Percentiles rank a stretch among this genome's conserved stretches.
phyloP scores from a whole-genome alignment of 768 basidiomycete genomes.

The Phaeotremella skinneri region DNA sequence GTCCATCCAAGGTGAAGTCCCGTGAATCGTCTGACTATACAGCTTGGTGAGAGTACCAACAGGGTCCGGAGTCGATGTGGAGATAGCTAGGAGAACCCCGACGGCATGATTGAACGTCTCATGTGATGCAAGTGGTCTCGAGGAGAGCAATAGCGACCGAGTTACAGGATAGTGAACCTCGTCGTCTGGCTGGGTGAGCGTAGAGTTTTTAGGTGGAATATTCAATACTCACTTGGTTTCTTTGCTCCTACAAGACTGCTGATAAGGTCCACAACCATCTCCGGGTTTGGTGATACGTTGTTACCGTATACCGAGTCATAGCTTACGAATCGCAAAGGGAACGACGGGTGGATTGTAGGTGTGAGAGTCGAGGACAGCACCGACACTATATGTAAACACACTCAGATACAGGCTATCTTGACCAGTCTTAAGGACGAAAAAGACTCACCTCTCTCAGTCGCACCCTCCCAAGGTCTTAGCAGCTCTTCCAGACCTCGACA shows the following conservation, averaged over 20 bases:
- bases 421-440: neutral
- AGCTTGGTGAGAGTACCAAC: constrained; percentile 40
- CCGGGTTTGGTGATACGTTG: constrained; percentile 37
- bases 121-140: constrained; percentile 40
- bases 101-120: constrained; percentile 52
- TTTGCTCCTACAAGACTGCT: constrained; percentile 38
- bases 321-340: constrained; percentile 46
- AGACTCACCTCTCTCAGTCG: constrained; percentile 45
- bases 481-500: constrained; percentile 49
- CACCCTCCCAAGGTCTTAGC: constrained; percentile 49
- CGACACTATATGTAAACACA: constrained; percentile 36
- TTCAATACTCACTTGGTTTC: constrained; percentile 33
- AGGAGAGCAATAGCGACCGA: constrained; percentile 44
- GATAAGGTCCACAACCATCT: constrained; percentile 45
- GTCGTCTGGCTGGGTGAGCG: constrained; percentile 29
- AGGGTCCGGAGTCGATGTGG: constrained; percentile 44
- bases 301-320: constrained; percentile 34
- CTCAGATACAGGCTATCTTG: neutral
- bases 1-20: constrained; percentile 45
- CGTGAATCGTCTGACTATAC: constrained; percentile 19
- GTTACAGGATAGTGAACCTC: constrained; percentile 47
- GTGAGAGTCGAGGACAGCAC: constrained; percentile 46
- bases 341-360: constrained; percentile 48
- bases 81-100: constrained; percentile 46
- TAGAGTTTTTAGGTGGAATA: neutral